A percentile compares a stretch with the other conserved stretches of the same genome.
These are phyloP conservation scores for Leucosporidium scottii DNA, from an alignment of 768 basidiomycete genomes.

Conservation along the genomic window DNA sequence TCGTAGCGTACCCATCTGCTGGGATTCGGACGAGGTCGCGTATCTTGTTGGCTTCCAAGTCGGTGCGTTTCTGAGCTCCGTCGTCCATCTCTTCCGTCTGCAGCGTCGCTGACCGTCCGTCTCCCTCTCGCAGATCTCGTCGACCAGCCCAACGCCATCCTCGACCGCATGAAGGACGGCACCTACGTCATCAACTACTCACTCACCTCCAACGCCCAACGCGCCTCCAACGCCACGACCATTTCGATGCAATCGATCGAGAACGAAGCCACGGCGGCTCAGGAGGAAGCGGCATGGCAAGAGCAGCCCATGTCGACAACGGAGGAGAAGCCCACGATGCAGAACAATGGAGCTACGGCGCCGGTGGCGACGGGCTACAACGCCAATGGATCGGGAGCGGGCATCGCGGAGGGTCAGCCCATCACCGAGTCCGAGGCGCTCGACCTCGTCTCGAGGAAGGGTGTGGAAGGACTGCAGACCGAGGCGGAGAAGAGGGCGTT, in stretches of 20 bases:
- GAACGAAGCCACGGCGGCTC: neutral
- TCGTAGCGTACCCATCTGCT: conserved; percentile 69
- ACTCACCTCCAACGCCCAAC: conserved; percentile 13
- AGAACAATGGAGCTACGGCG: neutral
- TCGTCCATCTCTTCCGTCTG: no score
- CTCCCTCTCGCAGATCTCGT: conserved; percentile 53
- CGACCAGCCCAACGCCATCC: conserved; percentile 77
- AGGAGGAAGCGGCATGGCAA: neutral
- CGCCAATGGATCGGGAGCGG: neutral
- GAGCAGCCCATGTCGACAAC: neutral
- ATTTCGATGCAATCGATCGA: conserved; percentile 28
- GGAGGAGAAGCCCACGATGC: neutral
- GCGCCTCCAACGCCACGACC: conserved; percentile 4
- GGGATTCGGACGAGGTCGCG: conserved; percentile 65
- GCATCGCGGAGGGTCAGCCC: neutral
- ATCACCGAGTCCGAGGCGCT: neutral
- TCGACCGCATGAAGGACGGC: conserved; percentile 57
- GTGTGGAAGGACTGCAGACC: neutral
- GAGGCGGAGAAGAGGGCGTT: conserved; percentile 37
- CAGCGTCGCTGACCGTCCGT: no score
- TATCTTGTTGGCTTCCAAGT: conserved; percentile 96
- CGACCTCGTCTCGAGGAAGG: neutral
- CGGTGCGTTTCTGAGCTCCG: neutral
- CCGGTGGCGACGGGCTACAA: neutral
- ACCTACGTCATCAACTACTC: conserved; percentile 63